Percentiles rank a stretch among this genome's conserved stretches.
Evolutionary conservation across 2,329 filamentous ascomycete species (phyloP).

Genomic region (Colletotrichum siamense): DNA sequence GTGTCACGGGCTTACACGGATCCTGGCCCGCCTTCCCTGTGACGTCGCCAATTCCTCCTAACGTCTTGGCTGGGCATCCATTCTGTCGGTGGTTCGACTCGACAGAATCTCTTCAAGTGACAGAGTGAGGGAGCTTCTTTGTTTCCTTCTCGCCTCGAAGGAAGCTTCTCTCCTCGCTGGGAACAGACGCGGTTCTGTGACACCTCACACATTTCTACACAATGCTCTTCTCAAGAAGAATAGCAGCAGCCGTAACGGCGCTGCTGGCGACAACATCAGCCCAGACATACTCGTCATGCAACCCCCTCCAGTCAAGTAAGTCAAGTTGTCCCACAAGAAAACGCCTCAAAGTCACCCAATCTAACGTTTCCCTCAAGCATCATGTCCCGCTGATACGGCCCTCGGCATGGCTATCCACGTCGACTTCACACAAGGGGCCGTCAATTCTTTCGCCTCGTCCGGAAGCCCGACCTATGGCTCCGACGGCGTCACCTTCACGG

Average conservation of each 20-base stretch:
- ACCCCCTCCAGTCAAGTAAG: conserved; percentile 40
- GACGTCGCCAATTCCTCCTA: conserved; percentile 8
- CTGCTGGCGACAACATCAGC: conserved; percentile 32
- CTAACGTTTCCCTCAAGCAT: conserved; percentile 39
- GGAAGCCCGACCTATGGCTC: conserved; percentile 75
- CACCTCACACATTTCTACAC: not conserved
- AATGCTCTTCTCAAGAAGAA: conserved; percentile 16
- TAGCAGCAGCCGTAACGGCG: conserved; percentile 25
- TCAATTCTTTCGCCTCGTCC: conserved; percentile 77
- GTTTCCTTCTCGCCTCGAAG: not conserved
- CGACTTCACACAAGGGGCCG: conserved; percentile 80
- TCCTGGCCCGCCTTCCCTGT: conserved; percentile 10
- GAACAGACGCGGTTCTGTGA: not conserved
- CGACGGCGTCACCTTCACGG: conserved; percentile 82
- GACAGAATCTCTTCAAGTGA: conserved; percentile 3
- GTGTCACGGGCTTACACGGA: conserved; percentile 17
- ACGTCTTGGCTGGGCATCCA: not conserved
- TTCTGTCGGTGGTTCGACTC: not conserved
- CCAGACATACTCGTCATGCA: conserved; percentile 47
- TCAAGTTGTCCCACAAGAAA: not conserved
- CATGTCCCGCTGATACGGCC: conserved; percentile 78
- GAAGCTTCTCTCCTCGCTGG: not conserved
- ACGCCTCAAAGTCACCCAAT: not conserved
- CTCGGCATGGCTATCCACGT: conserved; percentile 83
- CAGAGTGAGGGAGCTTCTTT: not conserved